A percentile compares a stretch with the other conserved stretches of the same genome.
Evolutionary conservation across 2,329 filamentous ascomycete species (phyloP).

Genomic region (Ophiostoma populinum): DNA sequence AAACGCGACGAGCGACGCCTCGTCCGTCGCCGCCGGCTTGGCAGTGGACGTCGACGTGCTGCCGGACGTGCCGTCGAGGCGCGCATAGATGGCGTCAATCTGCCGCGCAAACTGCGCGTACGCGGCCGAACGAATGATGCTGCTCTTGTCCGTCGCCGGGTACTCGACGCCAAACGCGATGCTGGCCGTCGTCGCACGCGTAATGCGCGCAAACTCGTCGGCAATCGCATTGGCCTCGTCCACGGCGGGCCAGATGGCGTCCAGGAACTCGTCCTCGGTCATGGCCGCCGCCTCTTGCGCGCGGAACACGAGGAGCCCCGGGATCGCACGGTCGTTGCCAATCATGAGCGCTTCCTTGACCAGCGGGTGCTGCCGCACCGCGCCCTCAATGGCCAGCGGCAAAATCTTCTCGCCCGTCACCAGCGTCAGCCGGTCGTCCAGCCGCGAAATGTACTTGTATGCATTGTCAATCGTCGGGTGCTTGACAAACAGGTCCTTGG

Average conservation of each 20-base stretch:
- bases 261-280: slow-evolving; percentile 18
- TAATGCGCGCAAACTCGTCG: slow-evolving; percentile 26
- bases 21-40: slow-evolving; percentile 9
- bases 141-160: slow-evolving; percentile 27
- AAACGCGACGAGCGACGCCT: slow-evolving; percentile 17
- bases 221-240: slow-evolving; percentile 21
- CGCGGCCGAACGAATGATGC: slow-evolving; percentile 25
- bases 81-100: slow-evolving; percentile 18
- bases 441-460: slow-evolving; percentile 22
- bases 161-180: slow-evolving; percentile 19
- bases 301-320: slow-evolving; percentile 18
- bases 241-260: slow-evolving; percentile 21
- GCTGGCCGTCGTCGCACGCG: slow-evolving; percentile 22
- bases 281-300: slow-evolving; percentile 13
- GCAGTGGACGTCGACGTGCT: background rate
- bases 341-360: slow-evolving; percentile 19
- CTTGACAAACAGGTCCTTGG: slow-evolving; percentile 19
- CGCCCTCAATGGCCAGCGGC: slow-evolving; percentile 19
- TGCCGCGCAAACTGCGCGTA: slow-evolving; percentile 20
- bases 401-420: slow-evolving; percentile 23
- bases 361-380: slow-evolving; percentile 17
- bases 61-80: slow-evolving; percentile 2
- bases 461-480: slow-evolving; percentile 20
- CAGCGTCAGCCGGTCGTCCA: slow-evolving; percentile 22
- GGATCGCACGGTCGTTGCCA: slow-evolving; percentile 17